These are phyloP conservation scores for Cyberlindnera subsufficiens DNA, from an alignment of 805 yeast species.

Conservation along the genomic window DNA sequence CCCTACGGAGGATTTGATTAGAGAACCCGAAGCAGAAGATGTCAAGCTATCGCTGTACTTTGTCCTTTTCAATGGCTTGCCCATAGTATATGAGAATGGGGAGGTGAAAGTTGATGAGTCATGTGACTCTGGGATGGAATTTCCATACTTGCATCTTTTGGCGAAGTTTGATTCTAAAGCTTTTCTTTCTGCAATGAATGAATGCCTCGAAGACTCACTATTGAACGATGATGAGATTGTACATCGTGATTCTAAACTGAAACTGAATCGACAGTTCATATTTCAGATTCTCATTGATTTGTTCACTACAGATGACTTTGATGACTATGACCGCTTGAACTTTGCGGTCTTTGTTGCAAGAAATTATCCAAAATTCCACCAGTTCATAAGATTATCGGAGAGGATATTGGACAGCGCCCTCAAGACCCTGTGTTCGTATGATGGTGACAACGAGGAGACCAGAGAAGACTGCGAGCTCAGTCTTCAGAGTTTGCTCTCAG, in stretches of 20 bases:
- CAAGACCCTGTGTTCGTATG: constrained; percentile 40
- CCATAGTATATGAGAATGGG: constrained; percentile 24
- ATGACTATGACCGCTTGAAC: constrained; percentile 25
- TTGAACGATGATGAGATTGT: constrained; percentile 55
- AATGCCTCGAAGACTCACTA: constrained; percentile 74
- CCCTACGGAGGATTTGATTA: constrained; percentile 58
- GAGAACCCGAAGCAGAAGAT: constrained; percentile 22
- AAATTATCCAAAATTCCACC: constrained; percentile 79
- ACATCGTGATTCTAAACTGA: constrained; percentile 18
- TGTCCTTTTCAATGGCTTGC: constrained; percentile 53
- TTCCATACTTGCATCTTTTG: constrained; percentile 63
- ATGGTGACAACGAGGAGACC: constrained; percentile 19
- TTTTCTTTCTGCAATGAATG: constrained; percentile 65
- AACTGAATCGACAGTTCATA: constrained; percentile 69
- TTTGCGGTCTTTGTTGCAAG: constrained; percentile 71
- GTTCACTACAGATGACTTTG: constrained; percentile 33
- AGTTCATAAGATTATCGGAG: constrained; percentile 71
- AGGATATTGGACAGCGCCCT: constrained; percentile 44
- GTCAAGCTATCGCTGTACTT: constrained; percentile 51
- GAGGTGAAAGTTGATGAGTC: constrained; percentile 28
- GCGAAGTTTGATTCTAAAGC: constrained; percentile 51
- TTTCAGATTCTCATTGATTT: constrained; percentile 65
- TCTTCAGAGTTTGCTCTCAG: constrained; percentile 62
- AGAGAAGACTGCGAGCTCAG: constrained; percentile 70
- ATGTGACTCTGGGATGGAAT: constrained; percentile 41